phyloP scores from a whole-genome alignment of 768 basidiomycete species.

The Panaeolus papilionaceus region DNA sequence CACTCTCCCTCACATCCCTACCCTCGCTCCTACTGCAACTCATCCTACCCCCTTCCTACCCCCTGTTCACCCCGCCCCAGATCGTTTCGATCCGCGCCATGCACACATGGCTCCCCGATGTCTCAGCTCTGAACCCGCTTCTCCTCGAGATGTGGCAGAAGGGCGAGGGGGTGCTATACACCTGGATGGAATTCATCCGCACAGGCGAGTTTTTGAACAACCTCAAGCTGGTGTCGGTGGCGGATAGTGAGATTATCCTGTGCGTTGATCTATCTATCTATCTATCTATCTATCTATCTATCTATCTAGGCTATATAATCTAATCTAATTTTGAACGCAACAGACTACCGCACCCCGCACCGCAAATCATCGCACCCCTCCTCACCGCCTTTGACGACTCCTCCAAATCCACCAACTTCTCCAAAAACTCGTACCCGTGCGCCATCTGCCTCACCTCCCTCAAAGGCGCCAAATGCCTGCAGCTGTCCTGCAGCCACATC shows the following conservation, averaged over 20 bases:
- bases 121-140: constrained; percentile 40
- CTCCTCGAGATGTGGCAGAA: constrained; percentile 65
- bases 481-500: constrained; percentile 75
- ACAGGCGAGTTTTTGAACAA: constrained; percentile 66
- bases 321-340: no score
- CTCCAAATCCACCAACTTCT: constrained; percentile 59
- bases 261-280: constrained; percentile 32
- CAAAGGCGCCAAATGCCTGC: constrained; percentile 79
- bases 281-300: constrained; percentile 14
- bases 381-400: constrained; percentile 56
- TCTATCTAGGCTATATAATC: not conserved
- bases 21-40: constrained; percentile 70
- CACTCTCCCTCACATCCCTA: constrained; percentile 52
- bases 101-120: constrained; percentile 62
- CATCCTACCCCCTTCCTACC: constrained; percentile 60
- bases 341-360: constrained; percentile 65
- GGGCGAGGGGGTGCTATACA: constrained; percentile 67
- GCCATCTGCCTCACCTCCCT: constrained; percentile 75
- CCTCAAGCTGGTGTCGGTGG: constrained; percentile 42
- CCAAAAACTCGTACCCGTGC: constrained; percentile 70
- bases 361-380: constrained; percentile 53
- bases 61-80: constrained; percentile 55
- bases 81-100: constrained; percentile 61
- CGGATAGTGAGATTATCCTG: constrained; percentile 43
- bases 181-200: constrained; percentile 76